Base-by-base conservation (phyloP, 176 grass and related monocot species). In the Carex parvula region DNA sequence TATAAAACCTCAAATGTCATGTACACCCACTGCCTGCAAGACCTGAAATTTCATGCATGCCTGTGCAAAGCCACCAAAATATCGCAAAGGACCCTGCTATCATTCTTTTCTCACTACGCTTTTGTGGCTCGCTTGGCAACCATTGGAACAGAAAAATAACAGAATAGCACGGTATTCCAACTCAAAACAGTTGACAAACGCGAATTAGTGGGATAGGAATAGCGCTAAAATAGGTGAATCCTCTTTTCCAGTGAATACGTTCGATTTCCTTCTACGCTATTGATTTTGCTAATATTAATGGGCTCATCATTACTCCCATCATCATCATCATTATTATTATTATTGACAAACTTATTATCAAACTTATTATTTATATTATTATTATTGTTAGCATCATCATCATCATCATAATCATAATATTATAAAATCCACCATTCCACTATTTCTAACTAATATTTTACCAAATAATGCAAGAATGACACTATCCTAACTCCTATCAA, bases 91-190 rank as follows among this genome's bases (percentile, higher is more conserved):
- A 24, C 22, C 13, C 35, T 42, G 35, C 67, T 70, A 70, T 18
- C 50, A 18, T 6, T 56, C 46, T 32, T 77, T 75, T 15, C 20
- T 75, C 9, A 53, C 46, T 75, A 52, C 21, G 26, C n/a, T 20
- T 42, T 44, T 41, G 6, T 42, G 67, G 33, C 41, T 77, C 65
- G 48, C 15, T 33, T 5, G 30, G 41, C 53, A 79, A 83, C 69
- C 84, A 22, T 33, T 14, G 64, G 46, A n/a, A 60, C n/a, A 85
- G 48, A 7, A 15, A 80, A 81, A 62, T 84, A 39, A 60, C 55
- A 21, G 30, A 61, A 59, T 41, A 86, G 35, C 42, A 70, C 5
- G 70, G 26, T 22, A 53, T 26, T 75, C 20, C 18, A 3, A 46
- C 44, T 75, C 39, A 53, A 74, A 24, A n/a, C 26, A 46, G 70